Conservation (phyloP, 495 filamentous ascomycete genomes). For the Pseudotulostoma volvatum region DNA sequence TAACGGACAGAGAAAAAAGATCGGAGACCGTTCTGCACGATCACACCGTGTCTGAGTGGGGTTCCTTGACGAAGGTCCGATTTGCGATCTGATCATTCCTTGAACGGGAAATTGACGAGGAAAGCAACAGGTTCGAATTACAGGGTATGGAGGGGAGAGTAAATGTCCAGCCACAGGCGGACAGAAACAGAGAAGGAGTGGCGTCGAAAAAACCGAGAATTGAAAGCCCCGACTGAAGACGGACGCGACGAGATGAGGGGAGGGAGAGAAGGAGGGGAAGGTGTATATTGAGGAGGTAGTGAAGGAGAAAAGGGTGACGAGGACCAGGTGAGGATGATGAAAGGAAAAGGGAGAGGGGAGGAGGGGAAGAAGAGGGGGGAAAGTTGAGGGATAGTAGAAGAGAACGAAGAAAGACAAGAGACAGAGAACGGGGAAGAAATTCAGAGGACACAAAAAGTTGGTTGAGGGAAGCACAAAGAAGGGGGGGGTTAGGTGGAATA, state of each 20-base stretch:
- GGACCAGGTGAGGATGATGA: no score
- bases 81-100: conserved; percentile 36
- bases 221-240: conserved; percentile 23
- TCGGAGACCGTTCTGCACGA: conserved; percentile 36
- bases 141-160: conserved; percentile 18
- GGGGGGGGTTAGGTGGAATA: no score
- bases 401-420: background rate
- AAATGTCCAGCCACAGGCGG: conserved; percentile 37
- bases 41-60: conserved; percentile 35
- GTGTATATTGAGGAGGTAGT: conserved; percentile 12
- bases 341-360: conserved; percentile 17
- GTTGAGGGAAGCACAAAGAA: no score
- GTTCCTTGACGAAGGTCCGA: conserved; percentile 30
- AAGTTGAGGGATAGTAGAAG: conserved; percentile 1
- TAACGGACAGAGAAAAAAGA: conserved; percentile 24
- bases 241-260: conserved; percentile 14
- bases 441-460: no score
- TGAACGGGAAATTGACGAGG: conserved; percentile 23
- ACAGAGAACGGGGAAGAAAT: background rate
- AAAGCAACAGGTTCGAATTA: conserved; percentile 10
- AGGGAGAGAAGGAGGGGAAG: conserved; percentile 17
- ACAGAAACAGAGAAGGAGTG: conserved; percentile 19
- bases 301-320: conserved; percentile 21
- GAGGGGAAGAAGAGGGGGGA: conserved; percentile 5
- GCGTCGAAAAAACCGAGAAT: conserved; percentile 17